phyloP scores from a whole-genome alignment of 2,329 filamentous ascomycete species.

The Nothophoma quercina region DNA sequence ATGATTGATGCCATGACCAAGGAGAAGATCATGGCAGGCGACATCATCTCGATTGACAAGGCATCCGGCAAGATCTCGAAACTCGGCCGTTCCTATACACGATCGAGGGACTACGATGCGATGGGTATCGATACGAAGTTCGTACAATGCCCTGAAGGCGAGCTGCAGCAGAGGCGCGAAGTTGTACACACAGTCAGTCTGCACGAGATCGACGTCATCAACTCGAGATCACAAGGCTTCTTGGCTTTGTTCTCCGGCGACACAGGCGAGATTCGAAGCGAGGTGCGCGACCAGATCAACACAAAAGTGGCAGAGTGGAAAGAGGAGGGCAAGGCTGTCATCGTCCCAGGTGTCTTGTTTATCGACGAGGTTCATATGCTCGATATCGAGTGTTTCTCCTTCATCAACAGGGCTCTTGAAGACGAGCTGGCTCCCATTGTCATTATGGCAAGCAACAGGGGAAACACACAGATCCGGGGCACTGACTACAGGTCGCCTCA shows the following conservation, averaged over 20 bases:
- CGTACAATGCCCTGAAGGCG: slow-evolving; percentile 94
- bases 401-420: slow-evolving; percentile 96
- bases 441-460: slow-evolving; percentile 98
- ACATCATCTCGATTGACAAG: slow-evolving; percentile 99
- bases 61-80: slow-evolving; percentile 98
- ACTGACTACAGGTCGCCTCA: slow-evolving; percentile 94
- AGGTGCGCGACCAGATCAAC: slow-evolving; percentile 98
- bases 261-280: slow-evolving; percentile 95
- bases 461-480: slow-evolving; percentile 87
- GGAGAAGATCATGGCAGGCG: slow-evolving; percentile 97
- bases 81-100: slow-evolving; percentile 90
- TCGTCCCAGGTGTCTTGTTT: slow-evolving; percentile 95
- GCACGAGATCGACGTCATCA: slow-evolving; percentile 99
- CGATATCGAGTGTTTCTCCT: slow-evolving; percentile 98
- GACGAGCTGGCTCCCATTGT: slow-evolving; percentile 94
- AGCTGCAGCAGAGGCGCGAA: slow-evolving; percentile 96
- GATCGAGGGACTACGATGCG: slow-evolving; percentile 96
- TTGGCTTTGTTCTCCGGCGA: slow-evolving; percentile 96
- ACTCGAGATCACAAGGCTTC: slow-evolving; percentile 98
- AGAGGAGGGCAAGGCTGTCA: slow-evolving; percentile 98
- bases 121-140: slow-evolving; percentile 99
- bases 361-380: slow-evolving; percentile 99
- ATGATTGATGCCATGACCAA: slow-evolving; percentile 99
- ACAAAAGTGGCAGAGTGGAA: slow-evolving; percentile 99
- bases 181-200: slow-evolving; percentile 96